These are phyloP conservation scores for Hypoxylon fragiforme DNA, from an alignment of 495 filamentous ascomycete genomes.

Conservation along the genomic window DNA sequence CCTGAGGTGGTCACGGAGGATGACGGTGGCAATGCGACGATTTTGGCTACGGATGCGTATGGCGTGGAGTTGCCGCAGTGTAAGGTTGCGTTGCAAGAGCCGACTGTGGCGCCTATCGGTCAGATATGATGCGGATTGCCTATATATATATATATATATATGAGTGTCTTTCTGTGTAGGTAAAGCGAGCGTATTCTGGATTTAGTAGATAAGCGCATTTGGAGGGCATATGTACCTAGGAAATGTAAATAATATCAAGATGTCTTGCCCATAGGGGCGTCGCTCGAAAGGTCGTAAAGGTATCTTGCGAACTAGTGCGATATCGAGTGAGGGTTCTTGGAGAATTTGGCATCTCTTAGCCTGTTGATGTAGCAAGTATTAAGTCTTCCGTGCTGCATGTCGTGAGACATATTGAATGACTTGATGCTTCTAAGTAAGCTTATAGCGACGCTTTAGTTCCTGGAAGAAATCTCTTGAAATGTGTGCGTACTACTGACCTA, in stretches of 20 bases:
- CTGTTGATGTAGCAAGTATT: slow-evolving; percentile 26
- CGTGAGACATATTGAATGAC: too few species aligned
- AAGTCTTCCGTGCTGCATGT: slow-evolving; percentile 11
- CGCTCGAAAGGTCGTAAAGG: too few species aligned
- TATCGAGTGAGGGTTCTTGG: slow-evolving; percentile 47
- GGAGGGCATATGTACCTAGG: too few species aligned
- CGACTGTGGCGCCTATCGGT: slow-evolving; percentile 13
- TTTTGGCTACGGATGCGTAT: slow-evolving; percentile 17
- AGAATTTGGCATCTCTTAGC: slow-evolving; percentile 17
- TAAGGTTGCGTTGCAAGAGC: slow-evolving; percentile 17
- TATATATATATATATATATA: not conserved
- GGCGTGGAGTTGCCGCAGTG: slow-evolving; percentile 27
- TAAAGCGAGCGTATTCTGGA: too few species aligned
- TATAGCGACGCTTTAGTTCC: too few species aligned
- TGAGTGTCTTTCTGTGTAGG: not conserved
- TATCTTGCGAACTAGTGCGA: slow-evolving; percentile 31
- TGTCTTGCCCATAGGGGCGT: too few species aligned
- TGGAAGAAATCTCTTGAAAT: too few species aligned
- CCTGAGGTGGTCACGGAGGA: not conserved
- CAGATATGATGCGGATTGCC: not conserved
- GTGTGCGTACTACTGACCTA: too few species aligned
- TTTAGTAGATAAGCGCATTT: too few species aligned
- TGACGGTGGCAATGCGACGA: slow-evolving; percentile 1
- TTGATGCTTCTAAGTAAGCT: not conserved
- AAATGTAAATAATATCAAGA: too few species aligned